Percentiles rank a stretch among this genome's conserved stretches.
These are phyloP conservation scores for Picea sitchensis DNA, from an alignment of 75 land plant species.

Conservation along the genomic window DNA sequence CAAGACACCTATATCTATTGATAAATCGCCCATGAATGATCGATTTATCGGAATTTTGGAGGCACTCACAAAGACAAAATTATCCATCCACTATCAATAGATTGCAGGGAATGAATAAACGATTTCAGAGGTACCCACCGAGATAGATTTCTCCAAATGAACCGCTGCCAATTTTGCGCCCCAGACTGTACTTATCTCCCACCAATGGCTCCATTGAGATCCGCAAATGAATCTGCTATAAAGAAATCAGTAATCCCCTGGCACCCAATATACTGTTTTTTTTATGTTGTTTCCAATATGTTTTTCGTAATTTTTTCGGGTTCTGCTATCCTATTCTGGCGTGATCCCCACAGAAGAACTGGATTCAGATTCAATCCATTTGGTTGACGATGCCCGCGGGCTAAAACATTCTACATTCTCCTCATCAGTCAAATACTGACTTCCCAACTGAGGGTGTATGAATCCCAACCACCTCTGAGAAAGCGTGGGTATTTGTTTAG, in stretches of 20 bases:
- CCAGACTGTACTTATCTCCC: conserved; percentile 67
- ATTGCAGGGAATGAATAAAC: neutral
- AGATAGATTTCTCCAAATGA: conserved; percentile 63
- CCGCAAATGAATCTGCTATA: neutral
- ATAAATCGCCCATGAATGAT: too few species aligned
- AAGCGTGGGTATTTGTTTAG: neutral
- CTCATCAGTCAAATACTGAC: neutral
- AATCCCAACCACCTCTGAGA: neutral
- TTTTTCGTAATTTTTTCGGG: too few species aligned
- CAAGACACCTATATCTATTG: too few species aligned
- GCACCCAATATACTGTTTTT: neutral
- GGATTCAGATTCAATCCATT: neutral
- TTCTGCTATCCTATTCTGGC: conserved; percentile 1
- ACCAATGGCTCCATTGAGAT: conserved; percentile 58
- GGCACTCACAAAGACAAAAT: neutral
- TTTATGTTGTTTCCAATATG: too few species aligned
- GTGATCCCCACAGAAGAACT: neutral
- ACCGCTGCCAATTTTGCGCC: conserved; percentile 83
- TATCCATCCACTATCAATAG: neutral
- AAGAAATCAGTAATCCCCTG: neutral
- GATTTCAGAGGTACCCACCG: neutral
- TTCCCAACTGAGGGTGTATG: neutral
- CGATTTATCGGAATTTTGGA: neutral
- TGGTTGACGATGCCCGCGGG: neutral
- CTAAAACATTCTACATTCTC: neutral